Evolutionary conservation across 1,284 basidiomycete genomes (phyloP).

Genomic region (Ganoderma multipileum): DNA sequence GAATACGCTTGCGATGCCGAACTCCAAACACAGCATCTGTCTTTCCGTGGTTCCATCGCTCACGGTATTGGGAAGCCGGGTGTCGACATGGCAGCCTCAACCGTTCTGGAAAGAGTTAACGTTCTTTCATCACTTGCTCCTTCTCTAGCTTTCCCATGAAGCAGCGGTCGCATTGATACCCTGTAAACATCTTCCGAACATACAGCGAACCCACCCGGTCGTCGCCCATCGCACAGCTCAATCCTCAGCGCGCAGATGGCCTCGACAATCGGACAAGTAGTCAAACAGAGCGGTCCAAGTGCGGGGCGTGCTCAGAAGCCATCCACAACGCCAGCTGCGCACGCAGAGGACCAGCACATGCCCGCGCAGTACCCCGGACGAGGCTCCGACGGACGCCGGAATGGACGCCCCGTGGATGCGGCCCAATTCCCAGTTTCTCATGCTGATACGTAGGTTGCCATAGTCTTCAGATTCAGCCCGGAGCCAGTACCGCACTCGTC

Average conservation of each 20-base stretch:
- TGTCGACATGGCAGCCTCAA: constrained; percentile 18
- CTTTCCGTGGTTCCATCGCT: neutral
- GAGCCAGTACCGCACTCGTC: constrained; percentile 10
- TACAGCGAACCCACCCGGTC: neutral
- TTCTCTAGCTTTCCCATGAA: neutral
- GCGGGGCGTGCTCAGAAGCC: neutral
- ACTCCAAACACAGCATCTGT: constrained; percentile 6
- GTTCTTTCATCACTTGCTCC: neutral
- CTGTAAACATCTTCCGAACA: constrained; percentile 4
- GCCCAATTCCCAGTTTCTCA: constrained; percentile 12
- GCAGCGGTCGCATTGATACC: constrained; percentile 1
- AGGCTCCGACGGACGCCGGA: neutral
- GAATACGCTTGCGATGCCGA: neutral
- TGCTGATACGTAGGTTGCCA: constrained; percentile 17
- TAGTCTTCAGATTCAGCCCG: constrained; percentile 11
- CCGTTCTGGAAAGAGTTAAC: constrained; percentile 6
- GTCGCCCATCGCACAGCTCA: neutral
- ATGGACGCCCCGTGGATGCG: neutral
- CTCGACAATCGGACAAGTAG: neutral
- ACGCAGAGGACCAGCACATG: neutral
- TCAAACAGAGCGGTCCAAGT: neutral
- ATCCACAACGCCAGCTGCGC: neutral
- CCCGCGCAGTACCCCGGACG: neutral
- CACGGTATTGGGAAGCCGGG: constrained; percentile 1
- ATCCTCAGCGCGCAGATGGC: neutral